These are phyloP conservation scores for Verticillium nonalfalfae DNA, from an alignment of 2,329 filamentous ascomycete species.

Conservation along the genomic window DNA sequence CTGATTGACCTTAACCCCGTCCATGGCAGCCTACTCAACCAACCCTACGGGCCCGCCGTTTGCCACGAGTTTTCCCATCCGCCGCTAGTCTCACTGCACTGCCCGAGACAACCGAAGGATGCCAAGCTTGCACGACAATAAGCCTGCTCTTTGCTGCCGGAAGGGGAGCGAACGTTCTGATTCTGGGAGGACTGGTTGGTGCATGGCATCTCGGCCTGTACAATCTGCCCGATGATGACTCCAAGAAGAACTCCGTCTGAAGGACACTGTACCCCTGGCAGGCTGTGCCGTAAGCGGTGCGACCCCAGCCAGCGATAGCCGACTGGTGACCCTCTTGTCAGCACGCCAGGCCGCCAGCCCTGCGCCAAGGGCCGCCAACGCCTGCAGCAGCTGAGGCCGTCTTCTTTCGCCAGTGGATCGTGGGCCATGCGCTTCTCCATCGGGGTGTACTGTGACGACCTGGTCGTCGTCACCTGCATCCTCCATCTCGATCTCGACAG, in stretches of 20 bases:
- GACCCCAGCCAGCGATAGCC: background rate
- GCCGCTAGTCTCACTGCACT: background rate
- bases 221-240: background rate
- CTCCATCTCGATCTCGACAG: background rate
- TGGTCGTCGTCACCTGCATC: background rate
- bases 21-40: background rate
- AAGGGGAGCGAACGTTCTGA: background rate
- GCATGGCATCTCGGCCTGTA: background rate
- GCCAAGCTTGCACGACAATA: background rate
- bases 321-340: conserved; percentile 52
- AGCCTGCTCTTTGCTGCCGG: background rate
- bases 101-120: background rate
- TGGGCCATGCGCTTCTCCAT: background rate
- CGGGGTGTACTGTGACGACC: background rate
- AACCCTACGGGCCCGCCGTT: background rate
- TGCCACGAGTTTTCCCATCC: background rate
- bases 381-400: background rate
- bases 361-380: conserved; percentile 30
- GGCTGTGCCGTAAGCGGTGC: background rate
- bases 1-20: background rate
- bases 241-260: background rate
- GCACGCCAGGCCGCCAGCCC: conserved; percentile 34
- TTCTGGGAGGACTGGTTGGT: no score
- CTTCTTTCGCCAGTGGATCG: background rate
- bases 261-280: background rate